Conservation (phyloP, 768 basidiomycete genomes). For the Rhodotorula diobovata region DNA sequence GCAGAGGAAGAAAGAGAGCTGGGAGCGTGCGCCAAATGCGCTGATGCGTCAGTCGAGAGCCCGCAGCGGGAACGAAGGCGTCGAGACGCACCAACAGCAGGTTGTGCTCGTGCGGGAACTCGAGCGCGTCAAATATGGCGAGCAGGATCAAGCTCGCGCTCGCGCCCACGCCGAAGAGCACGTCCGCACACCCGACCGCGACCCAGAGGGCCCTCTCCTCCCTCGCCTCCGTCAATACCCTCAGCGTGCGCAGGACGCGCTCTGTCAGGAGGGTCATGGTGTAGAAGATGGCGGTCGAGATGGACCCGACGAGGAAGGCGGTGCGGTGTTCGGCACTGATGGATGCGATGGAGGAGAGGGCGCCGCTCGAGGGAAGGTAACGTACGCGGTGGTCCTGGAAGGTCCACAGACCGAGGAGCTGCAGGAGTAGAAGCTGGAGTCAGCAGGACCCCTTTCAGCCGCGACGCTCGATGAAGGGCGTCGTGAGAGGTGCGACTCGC, state of each 20-base stretch:
- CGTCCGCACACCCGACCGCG: slow-evolving; percentile 1
- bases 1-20: slow-evolving; percentile 5
- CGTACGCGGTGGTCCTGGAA: not conserved
- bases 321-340: not conserved
- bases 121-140: not conserved
- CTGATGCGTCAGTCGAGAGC: not conserved
- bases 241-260: slow-evolving; percentile 9
- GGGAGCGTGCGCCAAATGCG: no score
- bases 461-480: no score
- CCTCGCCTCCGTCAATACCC: slow-evolving; percentile 26
- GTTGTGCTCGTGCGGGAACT: not conserved
- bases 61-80: not conserved
- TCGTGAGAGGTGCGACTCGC: no score
- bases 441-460: not conserved
- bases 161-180: not conserved
- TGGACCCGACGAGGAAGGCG: not conserved
- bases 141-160: not conserved
- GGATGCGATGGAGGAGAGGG: slow-evolving; percentile 8
- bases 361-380: not conserved
- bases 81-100: not conserved
- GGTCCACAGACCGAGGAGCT: slow-evolving; percentile 15
- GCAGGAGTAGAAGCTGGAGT: not conserved
- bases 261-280: not conserved
- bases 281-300: slow-evolving; percentile 6
- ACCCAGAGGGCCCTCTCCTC: slow-evolving; percentile 23